Base-by-base conservation (phyloP, 139 green algal genomes). In the Auxenochlorella pyrenoidosa region DNA sequence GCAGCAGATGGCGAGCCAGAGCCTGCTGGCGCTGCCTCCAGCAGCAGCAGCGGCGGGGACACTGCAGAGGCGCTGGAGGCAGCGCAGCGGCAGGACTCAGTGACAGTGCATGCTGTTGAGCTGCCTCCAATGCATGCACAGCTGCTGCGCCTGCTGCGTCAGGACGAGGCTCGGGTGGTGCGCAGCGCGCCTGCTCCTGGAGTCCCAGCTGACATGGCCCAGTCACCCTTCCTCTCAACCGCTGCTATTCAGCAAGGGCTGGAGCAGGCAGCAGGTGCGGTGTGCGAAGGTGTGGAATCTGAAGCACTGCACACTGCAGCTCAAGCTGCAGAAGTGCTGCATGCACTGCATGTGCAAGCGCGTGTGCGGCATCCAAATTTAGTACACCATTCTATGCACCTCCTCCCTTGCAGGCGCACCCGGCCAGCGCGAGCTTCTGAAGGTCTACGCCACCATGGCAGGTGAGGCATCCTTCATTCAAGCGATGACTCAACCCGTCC, bases 381-480 rank as follows among this genome's bases (percentile, higher is more conserved):
- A 5, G 19, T 68, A 13, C 63, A 34, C 63, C 63, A n/a, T 36
- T 10, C 63, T 15, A 71, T 36, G 13, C 63, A 22, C 8, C 28
- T 44, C 38, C 13, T 5, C 32, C 28, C 3, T 47, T 43, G 63
- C 80, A 85, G 80, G 80, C 38, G 40, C 75, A 2, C 40, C 40
- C 3, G 80, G 63, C 28, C 44, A 59, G 40, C 40, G 75, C 3
- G 44, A 66, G 18, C 38, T 92, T 60, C 59, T 93, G 82, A 85
- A 84, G 75, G 65, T 73, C 12, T 93, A 91, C 40, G 86, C 90
- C 16, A 60, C 54, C 1, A 70, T 85, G 80, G 63, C 43, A 83
- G 78, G 78, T 72, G 19, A 40, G 78, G 34, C 8, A 51, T 70
- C 60, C 12, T 6, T 79, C 47, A 54, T 54, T 54, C 47, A 54